Evolutionary conservation across 306 rosid species (phyloP).

Genomic region (Cucumis sativus): Cucumber_9930_V3 NC_026657.2:10916001-10916500

Average conservation of each 20-base stretch:
- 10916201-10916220: neutral
- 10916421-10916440: neutral
- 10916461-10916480: neutral
- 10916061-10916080: neutral
- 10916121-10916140: neutral
- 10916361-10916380: constrained; percentile 23
- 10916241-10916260: constrained; percentile 16
- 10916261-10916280: constrained; percentile 45
- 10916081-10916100: neutral
- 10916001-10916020: neutral
- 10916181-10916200: neutral
- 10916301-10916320: constrained; percentile 31
- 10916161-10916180: neutral
- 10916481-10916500: neutral
- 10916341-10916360: constrained; percentile 24
- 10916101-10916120: neutral
- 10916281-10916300: constrained; percentile 36
- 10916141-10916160: neutral
- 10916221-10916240: neutral
- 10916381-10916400: neutral
- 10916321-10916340: constrained; percentile 40
- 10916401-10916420: constrained; percentile 11
- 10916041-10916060: neutral
- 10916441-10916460: neutral
- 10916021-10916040: neutral